Conservation (phyloP, 192 early-diverging fungal genomes). For the Podila clonocystis region DNA sequence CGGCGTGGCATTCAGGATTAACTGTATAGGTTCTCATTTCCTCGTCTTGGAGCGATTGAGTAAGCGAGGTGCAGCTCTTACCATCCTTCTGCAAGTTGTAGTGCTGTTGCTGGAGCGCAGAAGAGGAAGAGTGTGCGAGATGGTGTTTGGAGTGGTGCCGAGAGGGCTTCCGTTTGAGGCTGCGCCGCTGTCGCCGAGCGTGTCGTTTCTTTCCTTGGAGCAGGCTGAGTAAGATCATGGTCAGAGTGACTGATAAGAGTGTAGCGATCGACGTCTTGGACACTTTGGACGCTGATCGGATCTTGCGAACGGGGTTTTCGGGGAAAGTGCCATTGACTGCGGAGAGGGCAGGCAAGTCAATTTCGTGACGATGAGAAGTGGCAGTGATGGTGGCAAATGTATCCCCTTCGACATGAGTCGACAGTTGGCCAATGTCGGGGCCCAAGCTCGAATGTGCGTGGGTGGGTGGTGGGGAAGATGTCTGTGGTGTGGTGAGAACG, state of each 20-base stretch:
- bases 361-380: too few relatives aligned
- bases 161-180: constrained; percentile 5
- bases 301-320: background rate
- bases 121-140: constrained; percentile 9
- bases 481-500: too few relatives aligned
- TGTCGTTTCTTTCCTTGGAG: constrained; percentile 36
- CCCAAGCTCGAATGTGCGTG: too few relatives aligned
- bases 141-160: constrained; percentile 4
- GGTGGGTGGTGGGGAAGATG: too few relatives aligned
- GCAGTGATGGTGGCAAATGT: too few relatives aligned
- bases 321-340: background rate
- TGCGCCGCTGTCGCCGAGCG: constrained; percentile 10
- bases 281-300: constrained; percentile 8
- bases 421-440: too few relatives aligned
- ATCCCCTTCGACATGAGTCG: too few relatives aligned
- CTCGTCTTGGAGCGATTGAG: constrained; percentile 8
- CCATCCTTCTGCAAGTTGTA: background rate
- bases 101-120: constrained; percentile 1
- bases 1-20: background rate
- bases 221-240: constrained; percentile 45
- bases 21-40: background rate
- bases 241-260: constrained; percentile 37
- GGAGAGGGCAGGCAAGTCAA: background rate
- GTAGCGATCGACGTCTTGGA: constrained; percentile 37
- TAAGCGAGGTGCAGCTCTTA: constrained; percentile 11